A percentile compares a stretch with the other conserved stretches of the same genome.
phyloP scores from a whole-genome alignment of 495 filamentous ascomycete genomes.

The Collariella sp. region DNA sequence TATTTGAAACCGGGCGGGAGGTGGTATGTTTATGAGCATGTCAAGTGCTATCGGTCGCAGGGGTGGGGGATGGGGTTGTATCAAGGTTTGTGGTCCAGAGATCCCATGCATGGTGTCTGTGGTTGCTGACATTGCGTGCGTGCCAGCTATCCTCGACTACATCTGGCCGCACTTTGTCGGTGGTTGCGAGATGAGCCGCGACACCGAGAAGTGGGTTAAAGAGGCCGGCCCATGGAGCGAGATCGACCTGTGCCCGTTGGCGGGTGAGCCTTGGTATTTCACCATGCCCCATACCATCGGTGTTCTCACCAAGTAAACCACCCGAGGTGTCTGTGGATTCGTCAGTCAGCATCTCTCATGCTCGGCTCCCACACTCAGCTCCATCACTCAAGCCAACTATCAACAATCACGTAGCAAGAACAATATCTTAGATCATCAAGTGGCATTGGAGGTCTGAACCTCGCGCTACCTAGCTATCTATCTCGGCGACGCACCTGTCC shows the following conservation, averaged over 20 bases:
- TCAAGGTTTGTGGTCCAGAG: slow-evolving; percentile 37
- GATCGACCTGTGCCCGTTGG: slow-evolving; percentile 42
- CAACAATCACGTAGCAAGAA: not conserved
- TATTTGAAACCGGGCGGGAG: slow-evolving; percentile 58
- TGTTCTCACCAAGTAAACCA: slow-evolving; percentile 17
- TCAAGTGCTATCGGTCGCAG: slow-evolving; percentile 38
- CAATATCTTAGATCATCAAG: not conserved
- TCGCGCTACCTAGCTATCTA: not conserved
- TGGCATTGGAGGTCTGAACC: not conserved
- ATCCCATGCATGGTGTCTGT: no score
- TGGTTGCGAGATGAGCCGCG: slow-evolving; percentile 50
- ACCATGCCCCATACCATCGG: slow-evolving; percentile 43
- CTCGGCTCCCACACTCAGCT: not conserved
- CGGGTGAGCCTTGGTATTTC: slow-evolving; percentile 39
- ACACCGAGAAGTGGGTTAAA: slow-evolving; percentile 45
- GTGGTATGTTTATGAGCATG: slow-evolving; percentile 67
- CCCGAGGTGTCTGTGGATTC: not conserved
- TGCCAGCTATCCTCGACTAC: slow-evolving; percentile 33
- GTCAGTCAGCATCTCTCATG: not conserved
- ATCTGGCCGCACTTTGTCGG: slow-evolving; percentile 49
- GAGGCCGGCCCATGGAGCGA: slow-evolving; percentile 49
- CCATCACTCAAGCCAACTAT: not conserved
- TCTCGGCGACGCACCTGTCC: not conserved
- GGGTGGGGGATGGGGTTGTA: slow-evolving; percentile 39
- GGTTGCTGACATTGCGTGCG: not conserved